Conservation (phyloP, 2,329 filamentous ascomycete genomes). For the Alternaria viburni region DNA sequence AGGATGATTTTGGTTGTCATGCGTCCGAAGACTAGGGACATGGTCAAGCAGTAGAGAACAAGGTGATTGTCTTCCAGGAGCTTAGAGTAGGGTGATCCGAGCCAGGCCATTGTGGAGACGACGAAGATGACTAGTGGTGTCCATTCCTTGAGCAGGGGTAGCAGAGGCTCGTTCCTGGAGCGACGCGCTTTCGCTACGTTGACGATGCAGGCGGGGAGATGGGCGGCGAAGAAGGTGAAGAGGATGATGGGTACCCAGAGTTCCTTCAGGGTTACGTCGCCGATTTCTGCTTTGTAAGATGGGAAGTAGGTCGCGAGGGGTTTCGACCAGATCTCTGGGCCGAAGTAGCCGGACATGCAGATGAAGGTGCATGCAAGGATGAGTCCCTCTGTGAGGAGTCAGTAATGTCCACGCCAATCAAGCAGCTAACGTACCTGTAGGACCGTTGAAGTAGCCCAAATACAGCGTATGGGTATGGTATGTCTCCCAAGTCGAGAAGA, state of each 20-base stretch:
- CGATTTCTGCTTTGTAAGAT: slow-evolving; percentile 60
- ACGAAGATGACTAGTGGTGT: slow-evolving; percentile 86
- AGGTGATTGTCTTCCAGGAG: slow-evolving; percentile 85
- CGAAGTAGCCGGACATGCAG: slow-evolving; percentile 84
- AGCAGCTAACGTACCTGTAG: slow-evolving; percentile 63
- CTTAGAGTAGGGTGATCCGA: slow-evolving; percentile 86
- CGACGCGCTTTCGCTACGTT: slow-evolving; percentile 83
- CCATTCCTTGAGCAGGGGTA: slow-evolving; percentile 92
- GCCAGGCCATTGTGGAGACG: slow-evolving; percentile 76
- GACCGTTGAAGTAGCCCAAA: slow-evolving; percentile 94
- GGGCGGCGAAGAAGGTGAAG: slow-evolving; percentile 58
- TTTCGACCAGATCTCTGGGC: slow-evolving; percentile 83
- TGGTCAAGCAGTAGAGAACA: slow-evolving; percentile 87
- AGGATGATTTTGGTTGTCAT: slow-evolving; percentile 99
- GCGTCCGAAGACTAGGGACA: slow-evolving; percentile 96
- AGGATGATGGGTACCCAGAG: slow-evolving; percentile 75
- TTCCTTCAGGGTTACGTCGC: slow-evolving; percentile 80
- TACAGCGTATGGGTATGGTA: slow-evolving; percentile 98
- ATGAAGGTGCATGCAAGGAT: slow-evolving; percentile 88
- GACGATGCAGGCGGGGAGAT: slow-evolving; percentile 86
- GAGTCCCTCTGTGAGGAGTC: slow-evolving; percentile 69
- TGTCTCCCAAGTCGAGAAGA: slow-evolving; percentile 99
- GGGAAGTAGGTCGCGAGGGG: slow-evolving; percentile 66
- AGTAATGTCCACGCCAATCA: slow-evolving; percentile 6
- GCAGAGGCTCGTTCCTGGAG: slow-evolving; percentile 72